phyloP scores from a whole-genome alignment of 768 basidiomycete species.

The Russula sp. region DNA sequence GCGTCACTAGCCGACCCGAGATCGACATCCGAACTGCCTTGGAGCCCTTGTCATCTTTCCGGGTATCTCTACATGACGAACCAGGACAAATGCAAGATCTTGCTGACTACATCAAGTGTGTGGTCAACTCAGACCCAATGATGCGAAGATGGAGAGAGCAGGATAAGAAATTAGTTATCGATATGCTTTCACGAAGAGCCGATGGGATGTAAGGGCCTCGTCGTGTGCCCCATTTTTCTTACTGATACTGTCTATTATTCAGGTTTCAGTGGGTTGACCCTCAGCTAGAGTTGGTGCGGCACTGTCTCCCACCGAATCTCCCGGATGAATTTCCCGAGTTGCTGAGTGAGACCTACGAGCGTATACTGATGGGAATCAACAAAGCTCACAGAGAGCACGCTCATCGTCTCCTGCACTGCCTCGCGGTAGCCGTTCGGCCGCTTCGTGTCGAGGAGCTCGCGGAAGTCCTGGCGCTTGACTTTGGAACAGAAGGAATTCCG shows the following conservation, averaged over 20 bases:
- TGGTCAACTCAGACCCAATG: not conserved
- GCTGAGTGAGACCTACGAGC: constrained; percentile 7
- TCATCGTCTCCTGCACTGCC: constrained; percentile 5
- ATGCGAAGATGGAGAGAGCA: not conserved
- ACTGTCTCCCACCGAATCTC: not conserved
- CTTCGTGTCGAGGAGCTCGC: constrained; percentile 9
- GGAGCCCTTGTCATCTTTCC: not conserved
- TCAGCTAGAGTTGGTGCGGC: not conserved
- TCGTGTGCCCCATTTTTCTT: not conserved
- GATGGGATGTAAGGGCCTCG: constrained; percentile 6
- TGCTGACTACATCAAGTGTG: not conserved
- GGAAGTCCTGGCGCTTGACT: constrained; percentile 1
- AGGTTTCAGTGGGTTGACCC: constrained; percentile 6
- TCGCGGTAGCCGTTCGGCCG: not conserved
- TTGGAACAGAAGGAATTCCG: not conserved
- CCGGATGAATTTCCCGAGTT: not conserved
- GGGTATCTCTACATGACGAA: not conserved
- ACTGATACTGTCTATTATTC: not conserved
- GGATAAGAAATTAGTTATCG: not conserved
- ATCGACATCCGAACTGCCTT: not conserved
- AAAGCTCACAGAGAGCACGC: not conserved
- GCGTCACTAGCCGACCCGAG: constrained; percentile 7
- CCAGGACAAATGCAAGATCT: not conserved
- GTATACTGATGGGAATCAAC: not conserved
- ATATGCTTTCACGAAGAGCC: not conserved